Conservation (phyloP, 2,329 filamentous ascomycete genomes). For the Tolypocladium guangdongense region DNA sequence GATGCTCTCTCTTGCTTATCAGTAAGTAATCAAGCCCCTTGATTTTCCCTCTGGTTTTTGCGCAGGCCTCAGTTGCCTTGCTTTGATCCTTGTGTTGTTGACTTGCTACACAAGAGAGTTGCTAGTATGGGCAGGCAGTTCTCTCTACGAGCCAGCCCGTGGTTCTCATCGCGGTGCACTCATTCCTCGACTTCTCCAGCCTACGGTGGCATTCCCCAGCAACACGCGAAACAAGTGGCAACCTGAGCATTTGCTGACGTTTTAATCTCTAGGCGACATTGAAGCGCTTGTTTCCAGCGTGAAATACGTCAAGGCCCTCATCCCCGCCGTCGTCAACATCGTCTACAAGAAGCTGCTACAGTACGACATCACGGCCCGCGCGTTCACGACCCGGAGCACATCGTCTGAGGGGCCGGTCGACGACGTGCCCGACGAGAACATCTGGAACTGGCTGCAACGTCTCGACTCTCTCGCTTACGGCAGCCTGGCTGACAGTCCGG, state of each 20-base stretch:
- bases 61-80: too few relatives aligned
- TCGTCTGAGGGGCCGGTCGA: constrained; percentile 59
- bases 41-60: too few relatives aligned
- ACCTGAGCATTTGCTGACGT: not conserved
- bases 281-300: constrained; percentile 57
- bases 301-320: constrained; percentile 72
- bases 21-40: too few relatives aligned
- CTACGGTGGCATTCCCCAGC: constrained; percentile 26
- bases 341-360: constrained; percentile 73
- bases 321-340: constrained; percentile 73
- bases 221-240: not conserved
- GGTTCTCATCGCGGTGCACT: too few relatives aligned
- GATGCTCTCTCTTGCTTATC: too few relatives aligned
- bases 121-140: too few relatives aligned
- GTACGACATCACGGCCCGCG: constrained; percentile 72
- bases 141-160: too few relatives aligned
- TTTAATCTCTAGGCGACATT: constrained; percentile 47
- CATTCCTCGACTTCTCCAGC: constrained; percentile 64
- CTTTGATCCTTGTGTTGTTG: too few relatives aligned
- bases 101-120: too few relatives aligned
- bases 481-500: too few relatives aligned
- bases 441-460: too few relatives aligned
- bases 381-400: constrained; percentile 54
- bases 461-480: too few relatives aligned
- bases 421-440: constrained; percentile 51